A percentile compares a stretch with the other conserved stretches of the same genome.
These are phyloP conservation scores for Plectosphaerella cucumerina DNA, from an alignment of 2,329 filamentous ascomycete genomes.

Conservation along the genomic window DNA sequence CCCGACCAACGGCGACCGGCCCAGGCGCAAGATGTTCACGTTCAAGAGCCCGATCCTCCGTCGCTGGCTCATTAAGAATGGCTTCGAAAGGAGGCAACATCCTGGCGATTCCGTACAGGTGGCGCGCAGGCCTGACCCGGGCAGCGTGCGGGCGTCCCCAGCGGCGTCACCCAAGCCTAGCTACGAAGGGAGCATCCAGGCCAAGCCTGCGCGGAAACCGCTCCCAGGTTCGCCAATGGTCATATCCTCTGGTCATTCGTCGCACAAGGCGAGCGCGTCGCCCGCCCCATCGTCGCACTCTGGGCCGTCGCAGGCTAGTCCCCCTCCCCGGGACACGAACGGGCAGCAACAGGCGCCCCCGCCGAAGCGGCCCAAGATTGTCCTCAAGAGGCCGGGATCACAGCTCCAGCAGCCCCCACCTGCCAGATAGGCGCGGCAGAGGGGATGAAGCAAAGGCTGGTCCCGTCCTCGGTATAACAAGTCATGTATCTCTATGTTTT, in stretches of 20 bases:
- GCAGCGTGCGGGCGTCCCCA: slow-evolving; percentile 17
- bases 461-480: too few relatives aligned
- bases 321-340: background rate
- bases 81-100: slow-evolving; percentile 15
- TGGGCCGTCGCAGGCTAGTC: background rate
- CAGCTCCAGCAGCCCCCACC: background rate
- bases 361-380: slow-evolving; percentile 12
- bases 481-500: too few relatives aligned
- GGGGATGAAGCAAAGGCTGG: too few relatives aligned
- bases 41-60: slow-evolving; percentile 1
- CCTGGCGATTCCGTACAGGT: slow-evolving; percentile 5
- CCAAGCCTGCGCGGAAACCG: slow-evolving; percentile 32
- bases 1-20: background rate
- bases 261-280: slow-evolving; percentile 2
- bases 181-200: slow-evolving; percentile 21
- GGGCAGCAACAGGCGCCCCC: slow-evolving; percentile 4
- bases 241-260: slow-evolving; percentile 5
- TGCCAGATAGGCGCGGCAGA: too few relatives aligned
- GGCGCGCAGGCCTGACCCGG: slow-evolving; percentile 7
- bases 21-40: background rate
- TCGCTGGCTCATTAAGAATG: slow-evolving; percentile 18
- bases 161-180: slow-evolving; percentile 17
- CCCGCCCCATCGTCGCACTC: slow-evolving; percentile 1
- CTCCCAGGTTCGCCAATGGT: slow-evolving; percentile 1
- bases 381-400: slow-evolving; percentile 10